phyloP scores from a whole-genome alignment of 75 land plant genomes.

The Larix kaempferi region DNA sequence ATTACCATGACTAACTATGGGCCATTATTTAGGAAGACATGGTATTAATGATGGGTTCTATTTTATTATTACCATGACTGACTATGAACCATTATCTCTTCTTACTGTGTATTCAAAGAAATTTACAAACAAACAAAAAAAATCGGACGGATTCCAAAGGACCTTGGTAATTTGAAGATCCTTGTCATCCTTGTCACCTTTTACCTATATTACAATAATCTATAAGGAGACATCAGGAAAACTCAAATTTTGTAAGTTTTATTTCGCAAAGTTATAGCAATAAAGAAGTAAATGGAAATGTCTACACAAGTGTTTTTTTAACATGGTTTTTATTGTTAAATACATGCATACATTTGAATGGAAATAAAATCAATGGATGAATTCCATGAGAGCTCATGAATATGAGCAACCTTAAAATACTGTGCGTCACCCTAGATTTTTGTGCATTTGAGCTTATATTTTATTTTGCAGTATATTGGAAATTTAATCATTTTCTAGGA shows the following conservation, averaged over 20 bases:
- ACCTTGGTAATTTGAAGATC: conserved; percentile 48
- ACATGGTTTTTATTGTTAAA: neutral
- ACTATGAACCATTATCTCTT: neutral
- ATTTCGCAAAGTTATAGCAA: no score
- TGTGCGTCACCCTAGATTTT: conserved; percentile 23
- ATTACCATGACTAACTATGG: no score
- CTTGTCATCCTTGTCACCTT: conserved; percentile 56
- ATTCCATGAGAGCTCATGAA: conserved; percentile 60
- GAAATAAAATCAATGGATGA: conserved; percentile 50
- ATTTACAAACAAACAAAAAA: conserved; percentile 49
- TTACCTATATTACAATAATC: conserved; percentile 51
- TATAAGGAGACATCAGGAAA: conserved; percentile 54
- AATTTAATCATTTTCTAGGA: no score
- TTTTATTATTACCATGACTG: neutral
- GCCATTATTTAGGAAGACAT: no score
- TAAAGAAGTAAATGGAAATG: no score
- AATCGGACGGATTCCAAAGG: conserved; percentile 48
- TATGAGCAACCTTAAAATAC: conserved; percentile 49
- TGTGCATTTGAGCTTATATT: neutral
- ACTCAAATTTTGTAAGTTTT: conserved; percentile 41
- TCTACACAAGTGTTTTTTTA: no score
- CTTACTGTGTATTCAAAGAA: conserved; percentile 25
- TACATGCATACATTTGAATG: conserved; percentile 51
- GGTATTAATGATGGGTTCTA: no score
- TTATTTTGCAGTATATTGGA: neutral